Base-by-base conservation (phyloP, 106 monocot genomes). In the Amphibolis antarctica region DNA sequence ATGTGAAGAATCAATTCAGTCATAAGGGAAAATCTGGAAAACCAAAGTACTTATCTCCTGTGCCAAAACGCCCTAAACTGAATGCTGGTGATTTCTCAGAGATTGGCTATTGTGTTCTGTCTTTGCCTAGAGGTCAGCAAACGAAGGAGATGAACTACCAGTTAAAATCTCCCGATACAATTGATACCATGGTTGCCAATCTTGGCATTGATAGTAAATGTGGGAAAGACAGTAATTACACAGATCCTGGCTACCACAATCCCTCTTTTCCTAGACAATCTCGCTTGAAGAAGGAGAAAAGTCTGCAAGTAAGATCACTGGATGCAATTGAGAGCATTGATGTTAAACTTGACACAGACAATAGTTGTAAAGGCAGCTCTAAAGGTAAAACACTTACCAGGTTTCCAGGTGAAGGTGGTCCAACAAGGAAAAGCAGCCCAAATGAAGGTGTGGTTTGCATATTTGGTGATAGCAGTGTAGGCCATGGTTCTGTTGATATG, bases 1-100 rank as follows among this genome's bases (percentile, higher is more conserved):
- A 44, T 17, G 20, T 44, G 2, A 30, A 62, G n/a, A n/a, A n/a
- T n/a, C n/a, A n/a, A n/a, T n/a, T n/a, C 46, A 28, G 63, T 21
- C 44, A 22, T 12, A 27, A 15, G 13, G n/a, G 15, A 25, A 73
- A 65, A 56, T 65, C 13, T 22, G 14, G 55, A 6, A 59, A 66
- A 21, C 27, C n/a, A 11, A 65, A 58, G 3, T 56, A 65, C 30
- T 57, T 73, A 23, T 54, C 71, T n/a, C 65, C 73, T 27, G 18
- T 48, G 1, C 18, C 44, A 54, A 73, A 59, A 36, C 26, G 64
- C 12, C 46, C 11, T 18, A 59, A 44, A 31, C n/a, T 73, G 50
- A 73, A 5, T 47, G 44, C 46, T 22, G 58, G 57, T 17, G 58
- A 36, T 25, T 27, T 46, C 44, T 27, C 46, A 46, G 56, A 46